phyloP scores from a whole-genome alignment of 805 yeast species.

The Kurtzmaniella fragi region DNA sequence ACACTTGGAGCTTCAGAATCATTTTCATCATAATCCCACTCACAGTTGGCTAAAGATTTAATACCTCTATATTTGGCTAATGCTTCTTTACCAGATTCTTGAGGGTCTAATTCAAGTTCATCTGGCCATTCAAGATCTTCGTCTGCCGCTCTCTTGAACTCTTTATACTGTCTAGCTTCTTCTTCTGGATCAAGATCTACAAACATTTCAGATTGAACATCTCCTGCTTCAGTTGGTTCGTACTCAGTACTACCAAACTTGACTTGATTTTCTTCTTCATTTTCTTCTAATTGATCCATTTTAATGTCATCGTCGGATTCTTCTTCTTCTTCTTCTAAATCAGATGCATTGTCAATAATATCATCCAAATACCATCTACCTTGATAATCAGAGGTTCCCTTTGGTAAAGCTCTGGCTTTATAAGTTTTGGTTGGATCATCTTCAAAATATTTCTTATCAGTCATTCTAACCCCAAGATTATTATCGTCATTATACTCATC shows the following conservation, averaged over 20 bases:
- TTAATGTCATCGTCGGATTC: conserved; percentile 37
- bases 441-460: conserved; percentile 49
- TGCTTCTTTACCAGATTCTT: conserved; percentile 69
- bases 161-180: conserved; percentile 69
- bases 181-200: conserved; percentile 78
- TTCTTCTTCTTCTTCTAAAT: conserved; percentile 40
- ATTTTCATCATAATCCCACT: conserved; percentile 83
- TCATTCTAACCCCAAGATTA: conserved; percentile 47
- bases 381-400: conserved; percentile 74
- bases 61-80: conserved; percentile 81
- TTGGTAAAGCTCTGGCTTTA: conserved; percentile 44
- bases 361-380: conserved; percentile 71
- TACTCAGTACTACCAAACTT: conserved; percentile 26
- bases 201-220: conserved; percentile 47
- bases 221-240: conserved; percentile 44
- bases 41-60: conserved; percentile 70
- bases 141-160: conserved; percentile 61
- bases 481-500: conserved; percentile 17
- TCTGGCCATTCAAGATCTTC: conserved; percentile 95
- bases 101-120: conserved; percentile 81
- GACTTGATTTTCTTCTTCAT: conserved; percentile 14
- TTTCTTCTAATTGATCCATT: conserved; percentile 14
- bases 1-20: conserved; percentile 73
- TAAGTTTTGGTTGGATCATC: conserved; percentile 18
- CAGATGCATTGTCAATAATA: conserved; percentile 37